These are phyloP conservation scores for Trypanosoma platydactyli DNA, from an alignment of 208 protist genomes.

Conservation along the genomic window DNA sequence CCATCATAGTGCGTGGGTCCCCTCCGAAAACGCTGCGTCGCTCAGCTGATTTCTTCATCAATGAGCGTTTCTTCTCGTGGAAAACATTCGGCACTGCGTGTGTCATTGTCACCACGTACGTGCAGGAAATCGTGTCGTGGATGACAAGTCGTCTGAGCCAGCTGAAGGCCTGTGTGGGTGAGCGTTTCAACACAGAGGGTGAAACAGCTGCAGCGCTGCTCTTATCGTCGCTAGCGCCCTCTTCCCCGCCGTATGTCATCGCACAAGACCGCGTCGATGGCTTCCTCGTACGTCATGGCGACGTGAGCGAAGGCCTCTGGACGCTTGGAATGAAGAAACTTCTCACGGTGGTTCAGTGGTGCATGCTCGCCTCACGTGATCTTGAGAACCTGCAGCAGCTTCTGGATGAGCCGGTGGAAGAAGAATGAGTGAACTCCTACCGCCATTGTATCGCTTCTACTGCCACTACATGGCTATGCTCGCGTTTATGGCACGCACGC, in stretches of 20 bases:
- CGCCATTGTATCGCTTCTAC: background rate
- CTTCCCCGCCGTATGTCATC: constrained; percentile 49
- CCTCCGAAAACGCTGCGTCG: constrained; percentile 11
- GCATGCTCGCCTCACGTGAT: constrained; percentile 52
- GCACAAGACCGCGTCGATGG: constrained; percentile 51
- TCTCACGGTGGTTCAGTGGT: constrained; percentile 77
- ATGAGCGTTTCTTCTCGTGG: constrained; percentile 63
- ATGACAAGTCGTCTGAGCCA: constrained; percentile 34
- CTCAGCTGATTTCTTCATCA: constrained; percentile 67
- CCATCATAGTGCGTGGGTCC: constrained; percentile 3
- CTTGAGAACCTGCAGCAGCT: constrained; percentile 39
- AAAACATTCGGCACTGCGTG: constrained; percentile 73
- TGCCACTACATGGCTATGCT: background rate
- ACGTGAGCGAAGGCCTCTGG: constrained; percentile 64
- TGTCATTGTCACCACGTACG: constrained; percentile 50
- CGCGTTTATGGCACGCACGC: background rate
- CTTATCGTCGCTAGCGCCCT: constrained; percentile 1
- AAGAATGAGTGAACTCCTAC: background rate
- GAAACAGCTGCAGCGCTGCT: background rate
- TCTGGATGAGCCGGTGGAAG: constrained; percentile 3
- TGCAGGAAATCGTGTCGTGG: constrained; percentile 59
- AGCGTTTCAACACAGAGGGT: background rate
- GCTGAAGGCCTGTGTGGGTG: constrained; percentile 12
- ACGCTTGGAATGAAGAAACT: constrained; percentile 82
- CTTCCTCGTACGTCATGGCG: constrained; percentile 61